Conservation (phyloP, 257 asterid genomes). For the Verbena officinalis region DNA sequence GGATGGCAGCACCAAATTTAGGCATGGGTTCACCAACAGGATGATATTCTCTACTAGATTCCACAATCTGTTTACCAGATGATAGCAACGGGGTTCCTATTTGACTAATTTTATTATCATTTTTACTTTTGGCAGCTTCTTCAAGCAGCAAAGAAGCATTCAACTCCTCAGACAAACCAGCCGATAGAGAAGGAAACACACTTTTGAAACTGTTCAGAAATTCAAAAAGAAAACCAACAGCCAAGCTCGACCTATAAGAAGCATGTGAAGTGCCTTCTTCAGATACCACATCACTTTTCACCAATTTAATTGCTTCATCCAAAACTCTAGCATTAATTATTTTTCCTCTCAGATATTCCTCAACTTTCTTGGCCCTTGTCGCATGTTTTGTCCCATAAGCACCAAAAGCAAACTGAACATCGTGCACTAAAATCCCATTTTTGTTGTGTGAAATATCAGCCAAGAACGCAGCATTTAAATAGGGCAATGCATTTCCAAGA, state of each 20-base stretch:
- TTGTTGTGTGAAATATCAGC: constrained; percentile 46
- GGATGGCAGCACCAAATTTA: constrained; percentile 62
- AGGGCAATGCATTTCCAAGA: constrained; percentile 73
- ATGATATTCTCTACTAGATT: constrained; percentile 49
- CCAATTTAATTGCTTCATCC: constrained; percentile 47
- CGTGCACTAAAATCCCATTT: constrained; percentile 41
- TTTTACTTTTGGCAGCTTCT: constrained; percentile 11
- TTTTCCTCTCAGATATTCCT: constrained; percentile 50
- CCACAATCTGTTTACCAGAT: constrained; percentile 60
- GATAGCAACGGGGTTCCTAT: constrained; percentile 51
- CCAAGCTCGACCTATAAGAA: constrained; percentile 62
- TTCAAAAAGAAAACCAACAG: constrained; percentile 57
- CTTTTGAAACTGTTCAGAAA: constrained; percentile 42
- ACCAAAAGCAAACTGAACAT: constrained; percentile 52
- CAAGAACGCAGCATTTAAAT: constrained; percentile 65
- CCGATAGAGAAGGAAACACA: constrained; percentile 16
- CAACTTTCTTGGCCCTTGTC: constrained; percentile 51
- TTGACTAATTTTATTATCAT: constrained; percentile 22
- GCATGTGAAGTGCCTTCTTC: constrained; percentile 58
- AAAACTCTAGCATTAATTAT: constrained; percentile 36
- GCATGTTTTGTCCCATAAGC: constrained; percentile 61
- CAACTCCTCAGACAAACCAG: no score
- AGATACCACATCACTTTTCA: constrained; percentile 53
- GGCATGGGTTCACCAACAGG: constrained; percentile 76
- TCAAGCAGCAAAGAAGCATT: no score